These are phyloP conservation scores for Erodium texanum DNA, from an alignment of 441 rosid species.

Conservation along the genomic window DNA sequence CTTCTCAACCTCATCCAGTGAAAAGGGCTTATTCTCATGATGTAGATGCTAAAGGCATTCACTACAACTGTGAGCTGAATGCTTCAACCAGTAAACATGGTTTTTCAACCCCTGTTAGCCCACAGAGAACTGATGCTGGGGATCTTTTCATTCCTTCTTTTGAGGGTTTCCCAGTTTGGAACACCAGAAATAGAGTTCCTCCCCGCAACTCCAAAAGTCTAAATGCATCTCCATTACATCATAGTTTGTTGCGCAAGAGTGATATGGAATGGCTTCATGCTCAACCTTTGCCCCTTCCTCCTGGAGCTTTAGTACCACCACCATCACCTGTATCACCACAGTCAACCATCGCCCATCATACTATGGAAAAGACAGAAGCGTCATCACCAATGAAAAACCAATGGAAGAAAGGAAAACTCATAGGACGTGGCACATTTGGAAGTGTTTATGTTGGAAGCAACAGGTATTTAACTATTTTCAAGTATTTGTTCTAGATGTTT, in stretches of 20 bases:
- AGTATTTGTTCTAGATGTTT: conserved; percentile 5
- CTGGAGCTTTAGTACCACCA: conserved; percentile 25
- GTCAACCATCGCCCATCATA: conserved; percentile 18
- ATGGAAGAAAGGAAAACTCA: conserved; percentile 69
- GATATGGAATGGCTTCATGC: conserved; percentile 31
- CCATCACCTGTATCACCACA: conserved; percentile 20
- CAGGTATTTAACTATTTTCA: conserved; percentile 25
- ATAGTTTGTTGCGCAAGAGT: conserved; percentile 23
- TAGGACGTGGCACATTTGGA: conserved; percentile 73
- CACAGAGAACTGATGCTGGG: conserved; percentile 27
- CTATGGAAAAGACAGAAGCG: conserved; percentile 22
- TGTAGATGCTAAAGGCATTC: conserved; percentile 15
- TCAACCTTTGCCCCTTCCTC: conserved; percentile 66
- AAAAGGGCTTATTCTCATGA: conserved; percentile 24
- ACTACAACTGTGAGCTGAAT: conserved; percentile 21
- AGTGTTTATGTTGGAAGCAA: conserved; percentile 54
- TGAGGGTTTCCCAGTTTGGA: conserved; percentile 9
- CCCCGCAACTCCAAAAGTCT: conserved; percentile 13
- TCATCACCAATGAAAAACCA: conserved; percentile 29
- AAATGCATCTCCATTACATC: conserved; percentile 19
- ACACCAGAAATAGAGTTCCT: conserved; percentile 11
- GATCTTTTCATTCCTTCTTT: conserved; percentile 19
- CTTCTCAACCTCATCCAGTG: conserved; percentile 9
- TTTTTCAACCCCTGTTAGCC: conserved; percentile 43
- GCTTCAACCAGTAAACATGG: conserved; percentile 33